phyloP scores from a whole-genome alignment of 73 alveolate genomes.

The Tetrahymena elliotti region DNA sequence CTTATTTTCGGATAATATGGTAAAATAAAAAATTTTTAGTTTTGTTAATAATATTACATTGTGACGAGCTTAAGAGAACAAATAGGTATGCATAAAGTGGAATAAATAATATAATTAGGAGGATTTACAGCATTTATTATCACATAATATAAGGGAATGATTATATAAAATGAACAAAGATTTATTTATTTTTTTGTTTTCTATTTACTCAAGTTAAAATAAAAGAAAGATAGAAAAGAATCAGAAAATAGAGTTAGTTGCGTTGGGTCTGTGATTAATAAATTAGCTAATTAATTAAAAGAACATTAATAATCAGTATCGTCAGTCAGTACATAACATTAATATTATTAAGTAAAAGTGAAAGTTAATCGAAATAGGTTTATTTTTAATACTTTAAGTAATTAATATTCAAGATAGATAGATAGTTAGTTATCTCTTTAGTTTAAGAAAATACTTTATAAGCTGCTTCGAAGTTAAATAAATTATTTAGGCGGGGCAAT shows the following conservation, averaged over 20 bases:
- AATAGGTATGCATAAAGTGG: too few relatives aligned
- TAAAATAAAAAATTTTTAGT: too few relatives aligned
- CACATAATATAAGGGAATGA: neutral
- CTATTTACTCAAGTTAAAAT: neutral
- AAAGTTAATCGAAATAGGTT: neutral
- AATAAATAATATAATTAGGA: too few relatives aligned
- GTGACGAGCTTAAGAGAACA: neutral
- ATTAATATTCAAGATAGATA: neutral
- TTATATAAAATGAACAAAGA: neutral
- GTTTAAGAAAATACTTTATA: neutral
- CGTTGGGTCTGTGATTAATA: neutral
- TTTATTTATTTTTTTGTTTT: neutral
- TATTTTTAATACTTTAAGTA: neutral
- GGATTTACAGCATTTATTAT: neutral
- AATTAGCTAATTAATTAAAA: neutral
- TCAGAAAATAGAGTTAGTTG: neutral
- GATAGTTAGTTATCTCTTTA: neutral
- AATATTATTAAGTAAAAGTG: neutral
- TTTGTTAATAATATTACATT: neutral
- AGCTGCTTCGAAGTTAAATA: neutral
- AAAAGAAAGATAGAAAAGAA: neutral
- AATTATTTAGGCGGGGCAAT: neutral
- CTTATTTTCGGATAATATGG: neutral
- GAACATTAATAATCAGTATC: neutral
- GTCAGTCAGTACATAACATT: neutral